These are phyloP conservation scores for Scheffersomyces illinoinensis DNA, from an alignment of 1,139 yeast genomes.

Conservation along the genomic window DNA sequence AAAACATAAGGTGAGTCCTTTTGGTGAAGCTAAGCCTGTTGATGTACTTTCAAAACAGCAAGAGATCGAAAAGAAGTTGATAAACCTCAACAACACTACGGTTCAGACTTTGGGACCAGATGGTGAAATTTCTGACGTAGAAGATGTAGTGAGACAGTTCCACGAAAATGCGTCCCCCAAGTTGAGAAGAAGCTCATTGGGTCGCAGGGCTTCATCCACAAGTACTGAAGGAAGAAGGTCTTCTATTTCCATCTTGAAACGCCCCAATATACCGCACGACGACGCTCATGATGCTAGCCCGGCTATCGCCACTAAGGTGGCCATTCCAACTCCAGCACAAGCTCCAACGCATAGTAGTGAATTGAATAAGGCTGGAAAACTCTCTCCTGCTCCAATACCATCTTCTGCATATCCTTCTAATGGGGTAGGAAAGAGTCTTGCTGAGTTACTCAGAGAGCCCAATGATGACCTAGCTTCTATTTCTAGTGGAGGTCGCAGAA, in stretches of 20 bases:
- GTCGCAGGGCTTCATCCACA: constrained; percentile 13
- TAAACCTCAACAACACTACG: constrained; percentile 58
- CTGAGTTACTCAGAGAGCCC: constrained; percentile 35
- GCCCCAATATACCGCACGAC: constrained; percentile 5
- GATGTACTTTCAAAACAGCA: constrained; percentile 41
- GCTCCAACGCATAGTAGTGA: neutral
- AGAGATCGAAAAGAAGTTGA: constrained; percentile 47
- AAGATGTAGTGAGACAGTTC: constrained; percentile 15
- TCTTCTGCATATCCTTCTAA: constrained; percentile 12
- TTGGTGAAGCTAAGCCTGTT: constrained; percentile 50
- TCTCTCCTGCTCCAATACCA: constrained; percentile 11
- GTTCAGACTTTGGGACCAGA: constrained; percentile 49
- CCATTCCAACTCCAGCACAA: constrained; percentile 10
- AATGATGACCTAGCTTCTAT: constrained; percentile 7
- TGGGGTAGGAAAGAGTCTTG: constrained; percentile 32
- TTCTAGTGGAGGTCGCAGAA: constrained; percentile 14
- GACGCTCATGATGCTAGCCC: neutral
- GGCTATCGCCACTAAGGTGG: constrained; percentile 13
- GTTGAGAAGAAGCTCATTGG: constrained; percentile 14
- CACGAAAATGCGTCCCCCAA: constrained; percentile 12
- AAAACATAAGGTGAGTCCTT: constrained; percentile 41
- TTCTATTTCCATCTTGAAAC: constrained; percentile 16
- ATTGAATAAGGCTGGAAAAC: constrained; percentile 5
- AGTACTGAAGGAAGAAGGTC: constrained; percentile 16
- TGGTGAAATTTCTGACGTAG: constrained; percentile 16